Conservation (phyloP, 1,284 basidiomycete species). For the Garcileccinum viscosum region DNA sequence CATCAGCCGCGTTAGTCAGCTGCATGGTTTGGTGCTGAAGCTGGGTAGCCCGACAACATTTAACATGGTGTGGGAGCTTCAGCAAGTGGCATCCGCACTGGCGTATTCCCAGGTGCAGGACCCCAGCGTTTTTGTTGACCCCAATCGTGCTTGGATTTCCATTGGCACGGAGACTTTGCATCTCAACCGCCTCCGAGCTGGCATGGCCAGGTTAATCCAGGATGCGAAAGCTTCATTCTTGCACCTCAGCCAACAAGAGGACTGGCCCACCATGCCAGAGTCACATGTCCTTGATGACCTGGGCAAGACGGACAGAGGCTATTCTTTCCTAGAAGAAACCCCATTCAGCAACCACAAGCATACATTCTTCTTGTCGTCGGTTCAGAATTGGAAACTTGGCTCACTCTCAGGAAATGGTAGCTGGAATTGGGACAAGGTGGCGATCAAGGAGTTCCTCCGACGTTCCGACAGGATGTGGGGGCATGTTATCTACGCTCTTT, state of each 20-base stretch:
- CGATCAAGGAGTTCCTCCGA: neutral
- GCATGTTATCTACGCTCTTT: neutral
- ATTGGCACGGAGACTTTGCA: constrained; percentile 3
- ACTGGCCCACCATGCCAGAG: neutral
- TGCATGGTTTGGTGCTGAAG: neutral
- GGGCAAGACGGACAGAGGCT: neutral
- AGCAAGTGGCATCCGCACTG: constrained; percentile 1
- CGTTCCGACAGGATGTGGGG: constrained; percentile 4
- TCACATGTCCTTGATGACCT: constrained; percentile 1
- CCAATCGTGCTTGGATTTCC: constrained; percentile 1
- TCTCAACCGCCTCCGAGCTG: neutral
- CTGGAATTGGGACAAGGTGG: constrained; percentile 1
- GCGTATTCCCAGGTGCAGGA: constrained; percentile 6
- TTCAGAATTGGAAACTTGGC: constrained; percentile 1
- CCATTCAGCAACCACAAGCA: neutral
- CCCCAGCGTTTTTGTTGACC: constrained; percentile 9
- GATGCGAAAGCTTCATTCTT: neutral
- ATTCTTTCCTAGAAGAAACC: constrained; percentile 13
- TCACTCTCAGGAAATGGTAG: neutral
- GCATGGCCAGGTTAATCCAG: neutral
- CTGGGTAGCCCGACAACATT: neutral
- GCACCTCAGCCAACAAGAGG: neutral
- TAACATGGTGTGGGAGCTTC: constrained; percentile 19
- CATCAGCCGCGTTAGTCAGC: neutral
- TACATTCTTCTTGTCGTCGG: constrained; percentile 1